Evolutionary conservation across 441 rosid genomes (phyloP), one percentile per base, ranked within the genome.

Genomic region (Adansonia madagascariensis): DNA sequence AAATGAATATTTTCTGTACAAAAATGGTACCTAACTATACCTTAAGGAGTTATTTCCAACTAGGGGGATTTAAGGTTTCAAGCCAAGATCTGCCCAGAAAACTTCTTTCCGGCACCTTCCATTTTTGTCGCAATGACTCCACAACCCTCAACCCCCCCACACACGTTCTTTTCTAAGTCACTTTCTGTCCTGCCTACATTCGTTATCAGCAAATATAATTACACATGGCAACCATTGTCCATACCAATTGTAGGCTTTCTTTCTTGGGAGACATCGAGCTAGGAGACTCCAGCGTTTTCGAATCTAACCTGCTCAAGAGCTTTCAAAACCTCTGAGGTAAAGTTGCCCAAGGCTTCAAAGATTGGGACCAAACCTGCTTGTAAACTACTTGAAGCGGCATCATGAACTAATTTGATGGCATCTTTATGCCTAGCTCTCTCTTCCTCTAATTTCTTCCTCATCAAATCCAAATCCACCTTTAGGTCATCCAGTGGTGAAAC

Each of bases 391-490:
- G 99, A 92, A 74, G 98, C 94, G 35, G 95, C 97, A 82, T 81
- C 88, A 47, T 89, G 87, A 77, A 92, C 98, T 69, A 90, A 79
- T 75, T 89, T 89, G 47, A 91, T 78, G 6, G 94, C 85, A 81
- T 89, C 98, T 80, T 89, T 91, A 15, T 91, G 94, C 78, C 88
- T 88, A n/a, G 72, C 79, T 82, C 90, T 86, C 82, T 88, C 94
- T 72, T 88, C 93, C 68, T 75, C 89, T 79, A 94, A 64, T 81
- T 80, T 94, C 87, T 91, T 90, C 80, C 89, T 87, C 90, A 94
- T 88, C 0, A 90, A 92, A 84, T 94, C 98, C 88, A 94, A 82
- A 84, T 94, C 98, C 80, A 92, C 97, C 84, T 92, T 92, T 70
- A 95, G 79, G 80, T 95, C 99, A 83, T 95, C 98, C 8, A 91